Evolutionary conservation across 179 eudicot species (phyloP).

Genomic region (Nepenthes alata): DNA sequence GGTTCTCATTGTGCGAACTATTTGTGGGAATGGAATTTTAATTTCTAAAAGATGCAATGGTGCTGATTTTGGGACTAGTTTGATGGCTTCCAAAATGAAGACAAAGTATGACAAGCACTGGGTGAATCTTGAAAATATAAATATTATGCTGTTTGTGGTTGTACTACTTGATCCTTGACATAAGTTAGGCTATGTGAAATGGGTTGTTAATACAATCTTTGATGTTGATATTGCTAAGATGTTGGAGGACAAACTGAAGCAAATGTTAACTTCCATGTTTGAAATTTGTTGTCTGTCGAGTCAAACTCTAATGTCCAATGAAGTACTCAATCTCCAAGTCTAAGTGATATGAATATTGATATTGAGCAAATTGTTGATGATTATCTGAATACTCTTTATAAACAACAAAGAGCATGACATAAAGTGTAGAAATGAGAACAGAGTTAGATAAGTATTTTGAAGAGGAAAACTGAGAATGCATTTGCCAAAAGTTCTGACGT

Average conservation of each 20-base stretch:
- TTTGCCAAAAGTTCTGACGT: not conserved
- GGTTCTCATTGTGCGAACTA: too few species aligned
- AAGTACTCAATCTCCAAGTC: too few species aligned
- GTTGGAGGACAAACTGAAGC: not conserved
- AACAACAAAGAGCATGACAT: too few species aligned
- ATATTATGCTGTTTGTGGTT: slow-evolving; percentile 1
- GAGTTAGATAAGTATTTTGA: not conserved
- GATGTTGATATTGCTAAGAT: not conserved
- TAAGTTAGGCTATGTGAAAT: not conserved
- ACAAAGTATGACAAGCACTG: slow-evolving; percentile 8
- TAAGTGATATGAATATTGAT: too few species aligned
- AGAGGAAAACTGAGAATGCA: not conserved
- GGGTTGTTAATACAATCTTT: too few species aligned
- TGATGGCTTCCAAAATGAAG: slow-evolving; percentile 9
- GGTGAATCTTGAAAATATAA: slow-evolving; percentile 4
- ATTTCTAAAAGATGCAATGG: too few species aligned
- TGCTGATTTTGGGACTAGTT: not conserved
- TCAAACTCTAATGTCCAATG: too few species aligned
- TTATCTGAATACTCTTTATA: too few species aligned
- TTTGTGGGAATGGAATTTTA: not conserved
- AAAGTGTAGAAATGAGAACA: not conserved
- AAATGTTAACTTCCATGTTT: too few species aligned
- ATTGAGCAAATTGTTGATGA: too few species aligned
- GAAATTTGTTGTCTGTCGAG: too few species aligned
- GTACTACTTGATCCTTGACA: slow-evolving; percentile 4